phyloP scores from a whole-genome alignment of 331 rosid species.

The Pyracantha coccinea region DNA sequence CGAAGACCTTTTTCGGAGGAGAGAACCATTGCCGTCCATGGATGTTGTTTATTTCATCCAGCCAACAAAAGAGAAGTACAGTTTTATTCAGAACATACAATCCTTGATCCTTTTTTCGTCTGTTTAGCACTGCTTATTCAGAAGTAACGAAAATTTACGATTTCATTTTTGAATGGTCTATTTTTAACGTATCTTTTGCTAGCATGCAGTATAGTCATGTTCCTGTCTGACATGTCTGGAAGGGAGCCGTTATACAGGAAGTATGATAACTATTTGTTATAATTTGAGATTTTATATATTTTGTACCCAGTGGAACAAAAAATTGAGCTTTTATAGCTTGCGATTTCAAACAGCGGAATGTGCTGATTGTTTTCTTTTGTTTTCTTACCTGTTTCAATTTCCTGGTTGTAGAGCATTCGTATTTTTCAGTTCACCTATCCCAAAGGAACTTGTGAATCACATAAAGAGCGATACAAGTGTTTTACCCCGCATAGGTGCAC shows the following conservation, averaged over 20 bases:
- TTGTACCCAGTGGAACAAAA: too few species aligned
- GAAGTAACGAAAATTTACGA: too few species aligned
- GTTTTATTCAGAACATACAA: slow-evolving; percentile 1
- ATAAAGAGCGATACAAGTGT: slow-evolving; percentile 83
- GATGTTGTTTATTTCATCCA: slow-evolving; percentile 89
- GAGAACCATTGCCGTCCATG: slow-evolving; percentile 93
- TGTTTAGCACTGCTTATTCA: too few species aligned
- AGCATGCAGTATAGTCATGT: slow-evolving; percentile 90
- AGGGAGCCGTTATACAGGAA: slow-evolving; percentile 91
- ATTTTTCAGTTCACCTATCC: slow-evolving; percentile 81
- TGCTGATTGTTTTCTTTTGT: slow-evolving; percentile 14
- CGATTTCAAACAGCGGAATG: neutral
- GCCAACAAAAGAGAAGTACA: slow-evolving; percentile 87
- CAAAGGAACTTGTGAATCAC: slow-evolving; percentile 74
- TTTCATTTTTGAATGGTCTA: neutral
- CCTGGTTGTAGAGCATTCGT: slow-evolving; percentile 55
- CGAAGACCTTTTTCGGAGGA: slow-evolving; percentile 92
- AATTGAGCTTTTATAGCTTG: slow-evolving; percentile 1
- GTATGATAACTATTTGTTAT: slow-evolving; percentile 39
- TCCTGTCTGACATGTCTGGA: slow-evolving; percentile 98
- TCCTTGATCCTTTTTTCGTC: neutral
- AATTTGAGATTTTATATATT: neutral
- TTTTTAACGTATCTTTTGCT: slow-evolving; percentile 51
- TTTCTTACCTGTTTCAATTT: slow-evolving; percentile 1
- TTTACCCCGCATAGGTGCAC: slow-evolving; percentile 87